These are phyloP conservation scores for Salicornia ramosissima DNA, from an alignment of 148 eudicot species.

Conservation along the genomic window DNA sequence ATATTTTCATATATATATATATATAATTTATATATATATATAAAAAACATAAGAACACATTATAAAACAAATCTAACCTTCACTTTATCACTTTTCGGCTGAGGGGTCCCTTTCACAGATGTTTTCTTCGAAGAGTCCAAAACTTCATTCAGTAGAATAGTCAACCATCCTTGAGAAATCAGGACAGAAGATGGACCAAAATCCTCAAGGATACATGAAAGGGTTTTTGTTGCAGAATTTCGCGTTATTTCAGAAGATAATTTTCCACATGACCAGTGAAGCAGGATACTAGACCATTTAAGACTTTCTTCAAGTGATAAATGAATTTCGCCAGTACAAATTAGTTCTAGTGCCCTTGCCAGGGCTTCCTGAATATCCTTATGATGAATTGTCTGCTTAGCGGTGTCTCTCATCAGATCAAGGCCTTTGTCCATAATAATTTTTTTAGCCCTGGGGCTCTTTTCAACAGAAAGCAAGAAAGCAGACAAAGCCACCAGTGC, in stretches of 20 bases:
- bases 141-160: constrained; percentile 68
- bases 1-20: no score
- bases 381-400: constrained; percentile 61
- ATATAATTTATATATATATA: no score
- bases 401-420: constrained; percentile 74
- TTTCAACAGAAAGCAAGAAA: constrained; percentile 75
- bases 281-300: constrained; percentile 78
- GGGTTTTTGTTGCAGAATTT: constrained; percentile 66
- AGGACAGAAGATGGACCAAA: constrained; percentile 82
- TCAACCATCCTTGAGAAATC: constrained; percentile 91
- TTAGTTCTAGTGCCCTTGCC: constrained; percentile 81
- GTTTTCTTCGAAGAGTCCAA: constrained; percentile 45
- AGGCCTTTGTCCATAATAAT: constrained; percentile 84
- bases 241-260: constrained; percentile 53
- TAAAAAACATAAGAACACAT: not conserved
- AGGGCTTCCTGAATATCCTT: constrained; percentile 74
- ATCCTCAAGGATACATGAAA: constrained; percentile 77
- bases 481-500: constrained; percentile 84
- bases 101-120: constrained; percentile 57
- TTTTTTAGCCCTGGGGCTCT: constrained; percentile 63
- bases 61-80: constrained; percentile 48
- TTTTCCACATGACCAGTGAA: constrained; percentile 80
- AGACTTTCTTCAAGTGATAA: constrained; percentile 92
- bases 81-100: constrained; percentile 60
- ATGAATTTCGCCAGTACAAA: constrained; percentile 52